Percentiles rank a stretch among this genome's conserved stretches.
Conservation (phyloP, 306 rosid species). For the Quercus alba region DNA sequence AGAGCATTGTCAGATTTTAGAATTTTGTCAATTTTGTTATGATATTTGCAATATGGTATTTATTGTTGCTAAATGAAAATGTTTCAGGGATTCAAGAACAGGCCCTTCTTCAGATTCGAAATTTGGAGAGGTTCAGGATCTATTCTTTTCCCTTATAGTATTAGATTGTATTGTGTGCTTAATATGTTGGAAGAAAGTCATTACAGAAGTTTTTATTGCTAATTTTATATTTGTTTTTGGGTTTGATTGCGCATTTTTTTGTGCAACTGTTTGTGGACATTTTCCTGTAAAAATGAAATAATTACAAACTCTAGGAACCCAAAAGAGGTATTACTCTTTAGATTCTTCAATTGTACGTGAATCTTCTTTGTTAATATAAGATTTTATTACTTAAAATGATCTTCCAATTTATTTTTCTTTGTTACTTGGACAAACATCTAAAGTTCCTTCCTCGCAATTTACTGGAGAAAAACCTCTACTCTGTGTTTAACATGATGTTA, state of each 20-base stretch:
- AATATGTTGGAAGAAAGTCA: background rate
- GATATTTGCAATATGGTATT: constrained; percentile 11
- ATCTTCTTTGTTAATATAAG: no score
- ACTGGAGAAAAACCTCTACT: no score
- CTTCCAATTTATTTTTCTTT: no score
- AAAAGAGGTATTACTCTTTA: no score
- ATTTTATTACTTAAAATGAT: no score
- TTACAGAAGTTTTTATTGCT: background rate
- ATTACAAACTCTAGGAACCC: background rate
- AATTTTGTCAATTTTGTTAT: constrained; percentile 2
- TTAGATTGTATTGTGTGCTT: background rate
- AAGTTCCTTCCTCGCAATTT: no score
- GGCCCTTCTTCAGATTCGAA: constrained; percentile 69
- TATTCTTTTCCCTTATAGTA: constrained; percentile 12
- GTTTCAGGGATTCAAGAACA: constrained; percentile 75
- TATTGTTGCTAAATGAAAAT: constrained; percentile 33
- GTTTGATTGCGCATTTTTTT: background rate
- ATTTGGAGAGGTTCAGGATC: constrained; percentile 87
- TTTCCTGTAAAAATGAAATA: background rate
- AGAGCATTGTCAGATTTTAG: background rate
- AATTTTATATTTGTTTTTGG: background rate
- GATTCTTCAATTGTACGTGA: no score
- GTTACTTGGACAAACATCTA: no score
- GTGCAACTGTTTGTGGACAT: background rate
- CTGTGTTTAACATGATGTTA: no score